phyloP scores from a whole-genome alignment of 345 rosid genomes.

The Syzygium aromaticum region DNA sequence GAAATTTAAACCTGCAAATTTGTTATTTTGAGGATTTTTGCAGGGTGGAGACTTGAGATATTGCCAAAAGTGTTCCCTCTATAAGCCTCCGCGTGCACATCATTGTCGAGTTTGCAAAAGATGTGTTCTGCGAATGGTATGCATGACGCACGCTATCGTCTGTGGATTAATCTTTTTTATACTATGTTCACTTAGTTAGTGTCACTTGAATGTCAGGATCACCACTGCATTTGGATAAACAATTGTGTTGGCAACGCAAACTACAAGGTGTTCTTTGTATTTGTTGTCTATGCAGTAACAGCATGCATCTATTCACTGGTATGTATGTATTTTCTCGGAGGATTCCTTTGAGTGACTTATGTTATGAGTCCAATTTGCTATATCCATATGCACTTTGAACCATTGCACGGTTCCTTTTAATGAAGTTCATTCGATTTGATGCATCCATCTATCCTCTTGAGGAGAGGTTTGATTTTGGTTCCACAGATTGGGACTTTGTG shows the following conservation, averaged over 20 bases:
- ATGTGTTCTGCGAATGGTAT: conserved; percentile 90
- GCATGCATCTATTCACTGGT: conserved; percentile 83
- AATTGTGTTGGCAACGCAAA: conserved; percentile 92
- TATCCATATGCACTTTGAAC: background rate
- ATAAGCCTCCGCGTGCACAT: conserved; percentile 92
- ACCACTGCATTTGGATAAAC: conserved; percentile 95
- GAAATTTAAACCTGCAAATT: background rate
- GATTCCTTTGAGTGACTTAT: background rate
- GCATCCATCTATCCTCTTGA: background rate
- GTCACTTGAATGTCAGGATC: conserved; percentile 66
- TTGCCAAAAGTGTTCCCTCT: conserved; percentile 84
- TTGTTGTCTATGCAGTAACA: conserved; percentile 62
- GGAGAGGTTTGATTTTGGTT: background rate
- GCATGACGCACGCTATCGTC: conserved; percentile 11
- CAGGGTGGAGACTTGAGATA: conserved; percentile 94
- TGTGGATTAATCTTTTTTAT: conserved; percentile 7
- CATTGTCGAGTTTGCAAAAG: conserved; percentile 92
- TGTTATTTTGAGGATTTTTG: conserved; percentile 9
- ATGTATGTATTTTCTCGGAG: conserved; percentile 9
- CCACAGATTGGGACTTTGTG: background rate
- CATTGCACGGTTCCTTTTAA: background rate
- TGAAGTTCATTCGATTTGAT: background rate
- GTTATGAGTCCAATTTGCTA: background rate
- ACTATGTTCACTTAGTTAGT: conserved; percentile 20
- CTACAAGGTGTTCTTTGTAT: conserved; percentile 82